phyloP scores from a whole-genome alignment of 2,329 filamentous ascomycete genomes.

The Colletotrichum sp. region DNA sequence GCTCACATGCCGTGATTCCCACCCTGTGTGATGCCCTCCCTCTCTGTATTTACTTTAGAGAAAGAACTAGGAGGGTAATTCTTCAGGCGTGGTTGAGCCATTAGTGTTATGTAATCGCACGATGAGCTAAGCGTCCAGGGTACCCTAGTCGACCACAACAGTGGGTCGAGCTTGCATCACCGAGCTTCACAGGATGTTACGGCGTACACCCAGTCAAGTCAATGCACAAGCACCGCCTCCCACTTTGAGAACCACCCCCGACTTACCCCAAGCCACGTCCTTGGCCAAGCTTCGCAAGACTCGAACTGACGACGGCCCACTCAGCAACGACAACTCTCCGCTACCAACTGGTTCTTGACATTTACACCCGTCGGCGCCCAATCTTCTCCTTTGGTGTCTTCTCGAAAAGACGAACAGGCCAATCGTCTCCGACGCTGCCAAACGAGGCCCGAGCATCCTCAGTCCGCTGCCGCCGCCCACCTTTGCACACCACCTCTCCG shows the following conservation, averaged over 20 bases:
- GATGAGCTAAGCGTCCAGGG: slow-evolving; percentile 11
- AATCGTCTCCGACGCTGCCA: neutral
- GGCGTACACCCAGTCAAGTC: slow-evolving; percentile 2
- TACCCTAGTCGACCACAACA: neutral
- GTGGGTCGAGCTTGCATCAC: slow-evolving; percentile 14
- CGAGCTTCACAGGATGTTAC: slow-evolving; percentile 14
- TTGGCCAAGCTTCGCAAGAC: slow-evolving; percentile 12
- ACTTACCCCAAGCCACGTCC: slow-evolving; percentile 16
- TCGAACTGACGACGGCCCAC: slow-evolving; percentile 4
- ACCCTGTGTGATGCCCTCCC: neutral
- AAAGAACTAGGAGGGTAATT: neutral
- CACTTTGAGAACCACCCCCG: slow-evolving; percentile 1
- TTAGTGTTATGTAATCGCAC: neutral
- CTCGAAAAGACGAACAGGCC: neutral
- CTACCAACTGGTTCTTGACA: neutral
- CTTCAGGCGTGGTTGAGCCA: neutral
- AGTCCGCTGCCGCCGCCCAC: neutral
- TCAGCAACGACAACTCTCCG: slow-evolving; percentile 1
- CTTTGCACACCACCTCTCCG: neutral
- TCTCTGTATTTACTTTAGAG: neutral
- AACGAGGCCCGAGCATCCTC: neutral
- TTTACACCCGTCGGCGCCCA: neutral
- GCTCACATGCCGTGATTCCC: neutral
- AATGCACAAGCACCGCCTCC: slow-evolving; percentile 17
- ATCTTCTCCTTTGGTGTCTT: neutral